phyloP scores from a whole-genome alignment of 495 filamentous ascomycete genomes.

The Collariella sp. region DNA sequence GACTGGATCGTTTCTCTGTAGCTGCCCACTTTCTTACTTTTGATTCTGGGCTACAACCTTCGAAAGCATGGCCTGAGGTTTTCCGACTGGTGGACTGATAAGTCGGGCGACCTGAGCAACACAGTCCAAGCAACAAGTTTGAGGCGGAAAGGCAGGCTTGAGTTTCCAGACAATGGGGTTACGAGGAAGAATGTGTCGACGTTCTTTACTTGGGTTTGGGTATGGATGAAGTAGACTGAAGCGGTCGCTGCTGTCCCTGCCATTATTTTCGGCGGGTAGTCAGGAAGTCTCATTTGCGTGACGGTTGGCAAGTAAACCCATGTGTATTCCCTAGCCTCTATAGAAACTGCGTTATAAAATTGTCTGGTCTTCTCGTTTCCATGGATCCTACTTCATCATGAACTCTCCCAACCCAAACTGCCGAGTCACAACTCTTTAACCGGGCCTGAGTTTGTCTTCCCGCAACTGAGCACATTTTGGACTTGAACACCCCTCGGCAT shows the following conservation, averaged over 20 bases:
- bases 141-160: slow-evolving; percentile 26
- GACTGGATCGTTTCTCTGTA: slow-evolving; percentile 5
- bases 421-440: no score
- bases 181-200: slow-evolving; percentile 20
- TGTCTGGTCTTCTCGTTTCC: no score
- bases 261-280: no score
- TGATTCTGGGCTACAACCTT: slow-evolving; percentile 30
- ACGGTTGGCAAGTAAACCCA: not conserved
- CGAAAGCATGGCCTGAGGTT: slow-evolving; percentile 27
- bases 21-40: slow-evolving; percentile 28
- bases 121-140: slow-evolving; percentile 26
- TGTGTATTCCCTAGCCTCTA: no score
- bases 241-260: not conserved
- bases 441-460: no score
- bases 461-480: no score
- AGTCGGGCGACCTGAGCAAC: slow-evolving; percentile 30
- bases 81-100: slow-evolving; percentile 26
- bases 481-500: no score
- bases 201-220: slow-evolving; percentile 30
- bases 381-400: no score
- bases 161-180: slow-evolving; percentile 25
- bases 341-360: no score
- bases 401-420: no score
- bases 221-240: slow-evolving; percentile 26
- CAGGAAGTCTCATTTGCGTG: not conserved